A percentile compares a stretch with the other conserved stretches of the same genome.
Conservation (phyloP, 2,329 filamentous ascomycete genomes). For the Macrophomina tecta region DNA sequence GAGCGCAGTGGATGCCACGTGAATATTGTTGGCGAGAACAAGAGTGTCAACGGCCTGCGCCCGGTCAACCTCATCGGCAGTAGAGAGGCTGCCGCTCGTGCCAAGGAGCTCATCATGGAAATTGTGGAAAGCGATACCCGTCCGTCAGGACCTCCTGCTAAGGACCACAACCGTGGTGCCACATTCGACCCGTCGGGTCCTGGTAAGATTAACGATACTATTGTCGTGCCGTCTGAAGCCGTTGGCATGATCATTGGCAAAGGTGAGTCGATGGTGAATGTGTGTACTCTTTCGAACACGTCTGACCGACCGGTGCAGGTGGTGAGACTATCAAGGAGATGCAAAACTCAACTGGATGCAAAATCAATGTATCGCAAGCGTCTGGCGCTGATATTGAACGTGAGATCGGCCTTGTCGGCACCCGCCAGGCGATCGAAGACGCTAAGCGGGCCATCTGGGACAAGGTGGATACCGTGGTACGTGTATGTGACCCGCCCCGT, state of each 20-base stretch:
- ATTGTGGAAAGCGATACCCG: slow-evolving; percentile 88
- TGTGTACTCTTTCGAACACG: background rate
- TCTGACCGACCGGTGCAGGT: slow-evolving; percentile 51
- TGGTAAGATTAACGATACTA: slow-evolving; percentile 77
- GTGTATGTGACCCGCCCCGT: slow-evolving; percentile 43
- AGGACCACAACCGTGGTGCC: slow-evolving; percentile 51
- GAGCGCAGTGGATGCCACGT: slow-evolving; percentile 93
- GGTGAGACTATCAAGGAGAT: slow-evolving; percentile 95
- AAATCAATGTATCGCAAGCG: slow-evolving; percentile 90
- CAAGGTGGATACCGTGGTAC: slow-evolving; percentile 87
- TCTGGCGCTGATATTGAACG: slow-evolving; percentile 80
- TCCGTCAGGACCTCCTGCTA: slow-evolving; percentile 35
- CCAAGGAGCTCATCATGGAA: slow-evolving; percentile 88
- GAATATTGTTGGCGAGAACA: slow-evolving; percentile 92
- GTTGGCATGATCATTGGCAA: slow-evolving; percentile 98
- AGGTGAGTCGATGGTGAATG: slow-evolving; percentile 49
- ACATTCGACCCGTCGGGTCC: slow-evolving; percentile 50
- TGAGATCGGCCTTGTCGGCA: slow-evolving; percentile 85
- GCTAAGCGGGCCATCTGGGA: slow-evolving; percentile 88
- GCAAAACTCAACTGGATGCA: slow-evolving; percentile 86
- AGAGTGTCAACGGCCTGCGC: slow-evolving; percentile 86
- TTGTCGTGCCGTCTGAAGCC: slow-evolving; percentile 86
- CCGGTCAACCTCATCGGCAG: slow-evolving; percentile 90
- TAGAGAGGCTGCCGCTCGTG: slow-evolving; percentile 73
- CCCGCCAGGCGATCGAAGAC: slow-evolving; percentile 74